Percentiles rank a stretch among this genome's conserved stretches.
These are phyloP conservation scores for Ogataea naganishii DNA, from an alignment of 805 yeast species.

Conservation along the genomic window DNA sequence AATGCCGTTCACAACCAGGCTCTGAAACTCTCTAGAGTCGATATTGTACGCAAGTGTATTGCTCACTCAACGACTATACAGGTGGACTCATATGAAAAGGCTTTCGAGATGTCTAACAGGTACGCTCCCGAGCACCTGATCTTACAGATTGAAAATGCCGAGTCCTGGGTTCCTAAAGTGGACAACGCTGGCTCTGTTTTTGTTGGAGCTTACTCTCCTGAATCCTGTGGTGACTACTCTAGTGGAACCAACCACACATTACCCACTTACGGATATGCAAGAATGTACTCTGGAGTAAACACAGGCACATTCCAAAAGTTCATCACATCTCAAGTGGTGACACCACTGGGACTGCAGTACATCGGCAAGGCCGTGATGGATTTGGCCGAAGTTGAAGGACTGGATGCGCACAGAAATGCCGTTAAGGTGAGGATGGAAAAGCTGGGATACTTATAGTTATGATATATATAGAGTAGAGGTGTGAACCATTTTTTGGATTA, in stretches of 20 bases:
- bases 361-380: constrained; percentile 97
- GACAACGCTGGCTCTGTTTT: constrained; percentile 95
- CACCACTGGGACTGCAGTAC: constrained; percentile 72
- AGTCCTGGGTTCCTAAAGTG: constrained; percentile 58
- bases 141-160: constrained; percentile 78
- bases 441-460: constrained; percentile 36
- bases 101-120: constrained; percentile 76
- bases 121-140: constrained; percentile 99
- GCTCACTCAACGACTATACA: constrained; percentile 79
- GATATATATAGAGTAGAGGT: constrained; percentile 1
- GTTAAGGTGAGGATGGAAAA: constrained; percentile 90
- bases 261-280: constrained; percentile 97
- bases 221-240: constrained; percentile 97
- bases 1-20: constrained; percentile 84
- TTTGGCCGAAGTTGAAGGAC: constrained; percentile 91
- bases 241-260: constrained; percentile 97
- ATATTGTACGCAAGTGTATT: constrained; percentile 85
- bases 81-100: constrained; percentile 66
- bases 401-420: constrained; percentile 96
- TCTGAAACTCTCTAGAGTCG: constrained; percentile 76
- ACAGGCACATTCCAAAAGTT: constrained; percentile 93
- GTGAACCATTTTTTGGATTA: background rate
- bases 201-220: constrained; percentile 95
- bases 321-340: constrained; percentile 88
- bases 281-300: constrained; percentile 95